Conservation (phyloP, 495 filamentous ascomycete species). For the Cercophora newfieldiana region DNA sequence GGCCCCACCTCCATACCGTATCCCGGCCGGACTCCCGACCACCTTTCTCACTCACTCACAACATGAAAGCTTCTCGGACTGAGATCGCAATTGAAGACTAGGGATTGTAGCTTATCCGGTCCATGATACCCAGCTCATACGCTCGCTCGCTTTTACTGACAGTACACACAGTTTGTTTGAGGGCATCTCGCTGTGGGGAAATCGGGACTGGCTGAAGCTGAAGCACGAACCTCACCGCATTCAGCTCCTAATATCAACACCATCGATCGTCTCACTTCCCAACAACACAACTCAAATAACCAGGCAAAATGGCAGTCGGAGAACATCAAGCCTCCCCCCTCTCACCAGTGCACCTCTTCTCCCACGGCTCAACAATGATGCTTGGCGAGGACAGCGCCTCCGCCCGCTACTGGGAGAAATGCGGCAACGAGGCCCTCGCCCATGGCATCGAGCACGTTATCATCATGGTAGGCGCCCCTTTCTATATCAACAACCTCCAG, state of each 20-base stretch:
- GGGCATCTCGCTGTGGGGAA: too few relatives aligned
- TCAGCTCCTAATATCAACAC: not conserved
- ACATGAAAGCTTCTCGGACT: not conserved
- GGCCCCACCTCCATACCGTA: conserved; percentile 6
- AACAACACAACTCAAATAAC: not conserved
- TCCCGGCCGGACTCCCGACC: not conserved
- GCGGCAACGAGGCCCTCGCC: conserved; percentile 58
- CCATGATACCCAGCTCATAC: not conserved
- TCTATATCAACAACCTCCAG: not conserved
- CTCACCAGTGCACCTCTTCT: conserved; percentile 65
- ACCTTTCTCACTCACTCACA: not conserved
- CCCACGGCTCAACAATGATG: conserved; percentile 70
- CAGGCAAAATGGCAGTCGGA: conserved; percentile 3
- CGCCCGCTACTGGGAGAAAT: conserved; percentile 61
- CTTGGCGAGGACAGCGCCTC: conserved; percentile 59
- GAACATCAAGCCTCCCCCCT: conserved; percentile 1
- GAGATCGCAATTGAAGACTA: not conserved
- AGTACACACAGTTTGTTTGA: too few relatives aligned
- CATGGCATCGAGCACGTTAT: conserved; percentile 58
- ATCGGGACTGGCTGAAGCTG: too few relatives aligned
- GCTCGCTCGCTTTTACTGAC: not conserved
- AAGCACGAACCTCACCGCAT: not conserved
- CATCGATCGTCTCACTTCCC: not conserved
- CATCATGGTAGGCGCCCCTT: conserved; percentile 54
- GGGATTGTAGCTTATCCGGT: not conserved